These are phyloP conservation scores for Sporothrix curviconia DNA, from an alignment of 2,329 filamentous ascomycete species.

Conservation along the genomic window DNA sequence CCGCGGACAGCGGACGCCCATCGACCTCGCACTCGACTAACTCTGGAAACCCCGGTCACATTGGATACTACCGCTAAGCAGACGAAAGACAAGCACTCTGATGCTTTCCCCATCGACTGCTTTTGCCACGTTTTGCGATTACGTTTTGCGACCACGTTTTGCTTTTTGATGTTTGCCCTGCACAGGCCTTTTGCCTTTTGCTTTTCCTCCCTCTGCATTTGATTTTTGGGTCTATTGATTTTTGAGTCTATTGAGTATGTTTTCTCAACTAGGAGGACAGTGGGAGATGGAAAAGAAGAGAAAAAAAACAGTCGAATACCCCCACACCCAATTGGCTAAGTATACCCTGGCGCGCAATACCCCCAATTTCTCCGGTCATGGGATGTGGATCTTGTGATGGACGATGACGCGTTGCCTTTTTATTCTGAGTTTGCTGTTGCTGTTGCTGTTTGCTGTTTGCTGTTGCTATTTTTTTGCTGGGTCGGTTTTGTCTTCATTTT, in stretches of 20 bases:
- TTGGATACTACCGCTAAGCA: slow-evolving; percentile 83
- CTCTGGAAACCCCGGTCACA: slow-evolving; percentile 92
- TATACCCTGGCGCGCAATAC: slow-evolving; percentile 58
- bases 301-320: slow-evolving; percentile 34
- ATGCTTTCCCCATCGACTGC: slow-evolving; percentile 14
- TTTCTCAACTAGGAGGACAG: neutral
- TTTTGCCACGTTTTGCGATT: neutral
- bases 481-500: neutral
- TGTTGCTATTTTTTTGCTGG: slow-evolving; percentile 1
- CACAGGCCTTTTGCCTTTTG: neutral
- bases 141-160: no score
- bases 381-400: slow-evolving; percentile 16
- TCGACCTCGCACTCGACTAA: slow-evolving; percentile 90
- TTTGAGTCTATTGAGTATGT: slow-evolving; percentile 19
- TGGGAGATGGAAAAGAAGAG: slow-evolving; percentile 14
- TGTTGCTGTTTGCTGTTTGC: neutral
- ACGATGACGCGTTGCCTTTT: slow-evolving; percentile 13
- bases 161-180: neutral
- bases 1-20: slow-evolving; percentile 84
- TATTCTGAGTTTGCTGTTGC: neutral
- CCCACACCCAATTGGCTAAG: slow-evolving; percentile 50
- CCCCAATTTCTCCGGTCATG: slow-evolving; percentile 16
- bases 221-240: slow-evolving; percentile 23
- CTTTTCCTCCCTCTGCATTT: slow-evolving; percentile 27
- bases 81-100: slow-evolving; percentile 28